Base-by-base conservation (phyloP, 2,329 filamentous ascomycete genomes). In the Alternaria novae-zelandiae region DNA sequence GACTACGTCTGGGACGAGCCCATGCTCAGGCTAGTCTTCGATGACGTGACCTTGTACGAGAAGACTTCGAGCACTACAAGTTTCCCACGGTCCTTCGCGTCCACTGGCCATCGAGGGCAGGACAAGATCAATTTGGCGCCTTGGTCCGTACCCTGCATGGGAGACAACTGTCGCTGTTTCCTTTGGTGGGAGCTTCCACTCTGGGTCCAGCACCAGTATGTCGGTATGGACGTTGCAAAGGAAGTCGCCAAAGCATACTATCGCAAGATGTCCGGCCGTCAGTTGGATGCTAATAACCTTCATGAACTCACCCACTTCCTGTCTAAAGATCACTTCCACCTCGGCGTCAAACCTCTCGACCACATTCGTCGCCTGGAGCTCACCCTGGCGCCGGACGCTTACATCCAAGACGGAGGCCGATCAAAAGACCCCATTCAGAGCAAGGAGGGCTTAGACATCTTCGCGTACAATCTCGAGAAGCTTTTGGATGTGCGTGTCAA, bases 271-370 rank as follows among this genome's bases (percentile, higher is more conserved):
- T 2, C 2, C 36, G 36, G 15, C 36, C 36, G 5, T 41, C 36
- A 41, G 15, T 41, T 41, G 36, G n/a, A 41, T 3, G 36, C 36
- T 41, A 6, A 41, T 41, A 2, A 11, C 36, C 36, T 41, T n/a
- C 15, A 41, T 2, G 36, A 17, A 17, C 36, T 41, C 0, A 41
- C 36, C 36, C 0, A 17, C 36, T 41, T 41, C 9, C n/a, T 41
- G 36, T 41, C 36, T 17, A 2, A 41, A 41, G 36, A 41, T 41
- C n/a, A 41, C n/a, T 41, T 41, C 36, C 36, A 41, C 36, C 36
- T 41, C 36, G n/a, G 36, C n/a, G n/a, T 41, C 36, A 41, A 41
- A 41, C 36, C 36, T 41, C 15, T 41, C 36, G 36, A 41, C 36
- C 8, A 41, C 8, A 41, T 41, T 2, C 36, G 36, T 2, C 36